phyloP scores from a whole-genome alignment of 768 basidiomycete genomes.

The Gloeostereum incarnatum region DNA sequence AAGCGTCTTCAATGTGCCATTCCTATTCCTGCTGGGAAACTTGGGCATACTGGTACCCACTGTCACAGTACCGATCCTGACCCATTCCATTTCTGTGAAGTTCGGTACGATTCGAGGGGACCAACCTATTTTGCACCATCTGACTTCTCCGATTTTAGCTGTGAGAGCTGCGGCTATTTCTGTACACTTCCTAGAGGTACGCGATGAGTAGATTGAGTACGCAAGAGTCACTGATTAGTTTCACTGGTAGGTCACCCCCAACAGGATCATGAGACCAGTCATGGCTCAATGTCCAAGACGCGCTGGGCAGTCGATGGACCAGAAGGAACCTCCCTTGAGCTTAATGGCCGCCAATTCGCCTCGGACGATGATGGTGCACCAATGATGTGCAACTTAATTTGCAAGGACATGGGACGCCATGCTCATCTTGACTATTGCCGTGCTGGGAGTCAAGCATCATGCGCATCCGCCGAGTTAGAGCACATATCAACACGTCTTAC shows the following conservation, averaged over 20 bases:
- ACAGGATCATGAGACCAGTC: slow-evolving; percentile 51
- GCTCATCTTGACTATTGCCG: slow-evolving; percentile 50
- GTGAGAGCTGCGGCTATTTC: slow-evolving; percentile 47
- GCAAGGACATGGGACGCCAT: slow-evolving; percentile 46
- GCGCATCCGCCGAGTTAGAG: slow-evolving; percentile 32
- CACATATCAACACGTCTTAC: slow-evolving; percentile 33
- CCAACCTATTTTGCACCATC: background rate
- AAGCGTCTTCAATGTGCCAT: slow-evolving; percentile 43
- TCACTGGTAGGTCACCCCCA: slow-evolving; percentile 40
- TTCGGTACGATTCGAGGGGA: slow-evolving; percentile 19
- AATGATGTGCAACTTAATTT: slow-evolving; percentile 53
- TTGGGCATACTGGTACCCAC: slow-evolving; percentile 37
- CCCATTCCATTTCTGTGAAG: slow-evolving; percentile 47
- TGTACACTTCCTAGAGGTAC: slow-evolving; percentile 48
- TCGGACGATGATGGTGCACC: slow-evolving; percentile 49
- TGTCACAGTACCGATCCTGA: slow-evolving; percentile 32
- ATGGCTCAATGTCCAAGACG: slow-evolving; percentile 54
- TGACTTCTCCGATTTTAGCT: slow-evolving; percentile 21
- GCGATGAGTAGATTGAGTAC: slow-evolving; percentile 1
- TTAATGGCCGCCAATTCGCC: slow-evolving; percentile 47
- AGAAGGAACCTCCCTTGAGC: slow-evolving; percentile 37
- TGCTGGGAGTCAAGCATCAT: slow-evolving; percentile 22
- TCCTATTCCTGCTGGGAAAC: slow-evolving; percentile 30
- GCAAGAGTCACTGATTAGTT: background rate
- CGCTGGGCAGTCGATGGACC: slow-evolving; percentile 48